phyloP scores from a whole-genome alignment of 2,329 filamentous ascomycete genomes.

The Stagonosporopsis cucurbitacearum region DNA sequence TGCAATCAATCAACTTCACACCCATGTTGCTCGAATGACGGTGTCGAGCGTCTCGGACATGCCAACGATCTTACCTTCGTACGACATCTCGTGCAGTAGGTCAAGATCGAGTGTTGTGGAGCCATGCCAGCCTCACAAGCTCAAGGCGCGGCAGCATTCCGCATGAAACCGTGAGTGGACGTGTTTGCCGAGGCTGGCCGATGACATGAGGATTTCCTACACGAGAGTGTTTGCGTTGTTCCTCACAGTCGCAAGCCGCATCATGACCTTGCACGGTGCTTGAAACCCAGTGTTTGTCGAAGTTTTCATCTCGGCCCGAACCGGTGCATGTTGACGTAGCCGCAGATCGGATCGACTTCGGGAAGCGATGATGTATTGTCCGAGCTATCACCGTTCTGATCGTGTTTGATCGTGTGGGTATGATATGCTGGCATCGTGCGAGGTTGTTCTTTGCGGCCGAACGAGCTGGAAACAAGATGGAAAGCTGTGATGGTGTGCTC shows the following conservation, averaged over 20 bases:
- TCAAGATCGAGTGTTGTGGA: slow-evolving; percentile 1
- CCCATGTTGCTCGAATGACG: not conserved
- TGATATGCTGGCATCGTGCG: slow-evolving; percentile 4
- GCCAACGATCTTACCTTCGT: slow-evolving; percentile 1
- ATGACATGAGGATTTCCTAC: not conserved
- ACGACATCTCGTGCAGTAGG: slow-evolving; percentile 4
- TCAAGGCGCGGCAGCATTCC: slow-evolving; percentile 10
- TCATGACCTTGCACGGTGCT: not conserved
- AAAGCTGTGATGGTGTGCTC: not conserved
- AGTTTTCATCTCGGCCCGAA: slow-evolving; percentile 14
- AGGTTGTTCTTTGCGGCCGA: slow-evolving; percentile 1
- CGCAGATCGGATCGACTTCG: slow-evolving; percentile 19
- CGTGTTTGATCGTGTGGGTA: no score
- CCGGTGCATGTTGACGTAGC: slow-evolving; percentile 6
- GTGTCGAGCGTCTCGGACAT: not conserved
- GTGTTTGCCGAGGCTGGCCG: slow-evolving; percentile 7
- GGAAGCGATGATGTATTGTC: slow-evolving; percentile 18
- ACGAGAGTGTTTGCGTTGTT: not conserved
- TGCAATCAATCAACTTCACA: not conserved
- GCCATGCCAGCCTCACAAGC: slow-evolving; percentile 4
- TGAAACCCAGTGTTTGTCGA: not conserved
- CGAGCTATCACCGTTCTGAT: slow-evolving; percentile 10
- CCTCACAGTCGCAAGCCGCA: not conserved
- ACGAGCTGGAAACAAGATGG: not conserved
- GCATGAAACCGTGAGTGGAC: not conserved